Evolutionary conservation across 768 basidiomycete species (phyloP).

Genomic region (Naganishia randhawae): DNA sequence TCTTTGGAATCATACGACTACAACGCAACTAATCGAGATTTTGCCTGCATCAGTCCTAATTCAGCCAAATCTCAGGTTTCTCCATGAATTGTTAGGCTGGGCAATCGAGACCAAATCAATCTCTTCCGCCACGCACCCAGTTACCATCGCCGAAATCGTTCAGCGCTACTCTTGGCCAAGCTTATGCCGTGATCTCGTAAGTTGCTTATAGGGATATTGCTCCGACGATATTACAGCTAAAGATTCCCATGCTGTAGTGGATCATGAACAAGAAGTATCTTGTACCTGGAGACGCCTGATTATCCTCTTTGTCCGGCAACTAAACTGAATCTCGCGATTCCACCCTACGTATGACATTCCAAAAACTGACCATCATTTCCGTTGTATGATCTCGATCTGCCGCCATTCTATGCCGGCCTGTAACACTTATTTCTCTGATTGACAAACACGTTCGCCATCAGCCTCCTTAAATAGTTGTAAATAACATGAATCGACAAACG

Average conservation of each 20-base stretch:
- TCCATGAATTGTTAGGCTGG: constrained; percentile 93
- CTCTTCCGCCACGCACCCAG: constrained; percentile 4
- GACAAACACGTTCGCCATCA: background rate
- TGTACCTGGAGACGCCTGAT: constrained; percentile 8
- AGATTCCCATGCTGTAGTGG: background rate
- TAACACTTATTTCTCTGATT: background rate
- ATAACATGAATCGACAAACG: background rate
- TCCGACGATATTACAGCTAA: background rate
- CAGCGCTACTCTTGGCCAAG: constrained; percentile 45
- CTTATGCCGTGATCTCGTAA: constrained; percentile 48
- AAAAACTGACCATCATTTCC: background rate
- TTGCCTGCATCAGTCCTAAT: constrained; percentile 62
- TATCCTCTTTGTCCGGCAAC: background rate
- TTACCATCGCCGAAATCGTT: constrained; percentile 31
- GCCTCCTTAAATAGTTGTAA: background rate
- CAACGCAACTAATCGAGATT: background rate
- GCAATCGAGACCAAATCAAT: constrained; percentile 66
- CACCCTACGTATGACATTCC: background rate
- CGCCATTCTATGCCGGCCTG: background rate
- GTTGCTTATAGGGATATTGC: constrained; percentile 16
- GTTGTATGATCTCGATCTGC: background rate
- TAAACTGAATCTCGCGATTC: background rate
- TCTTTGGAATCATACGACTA: background rate
- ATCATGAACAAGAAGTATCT: constrained; percentile 28
- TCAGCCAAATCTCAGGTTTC: constrained; percentile 90